Evolutionary conservation across 2,329 filamentous ascomycete species (phyloP).

Genomic region (Fusarium fujikuroi): DNA sequence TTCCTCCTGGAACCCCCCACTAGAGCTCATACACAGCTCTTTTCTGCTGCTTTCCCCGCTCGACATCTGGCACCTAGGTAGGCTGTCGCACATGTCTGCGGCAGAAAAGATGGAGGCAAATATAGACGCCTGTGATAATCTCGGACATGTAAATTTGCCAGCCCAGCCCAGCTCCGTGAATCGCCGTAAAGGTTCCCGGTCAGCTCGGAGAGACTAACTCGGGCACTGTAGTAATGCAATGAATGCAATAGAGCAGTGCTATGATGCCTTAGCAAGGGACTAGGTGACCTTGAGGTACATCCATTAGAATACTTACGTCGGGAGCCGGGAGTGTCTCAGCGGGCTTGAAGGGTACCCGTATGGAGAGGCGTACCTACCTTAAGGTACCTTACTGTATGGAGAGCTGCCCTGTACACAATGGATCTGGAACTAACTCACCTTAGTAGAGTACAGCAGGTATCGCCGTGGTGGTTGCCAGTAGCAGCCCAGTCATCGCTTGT

Average conservation of each 20-base stretch:
- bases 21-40: constrained; percentile 29
- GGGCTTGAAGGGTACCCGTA: constrained; percentile 6
- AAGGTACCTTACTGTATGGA: background rate
- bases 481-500: constrained; percentile 17
- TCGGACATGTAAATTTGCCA: constrained; percentile 36
- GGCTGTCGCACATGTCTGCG: constrained; percentile 31
- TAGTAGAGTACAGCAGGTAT: constrained; percentile 17
- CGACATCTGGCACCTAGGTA: constrained; percentile 14
- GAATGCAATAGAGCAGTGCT: background rate
- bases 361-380: background rate
- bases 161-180: background rate
- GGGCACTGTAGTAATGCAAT: background rate
- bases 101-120: constrained; percentile 2
- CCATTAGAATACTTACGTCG: constrained; percentile 1
- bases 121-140: constrained; percentile 18
- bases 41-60: constrained; percentile 27
- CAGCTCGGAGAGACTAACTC: constrained; percentile 18
- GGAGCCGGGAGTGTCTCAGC: constrained; percentile 10
- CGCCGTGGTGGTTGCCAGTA: constrained; percentile 26
- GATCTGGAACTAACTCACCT: background rate
- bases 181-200: constrained; percentile 10
- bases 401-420: background rate
- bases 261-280: background rate
- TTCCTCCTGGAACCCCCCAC: constrained; percentile 28
- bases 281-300: background rate